A percentile compares a stretch with the other conserved stretches of the same genome.
Conservation (phyloP, 805 yeast genomes). For the Metschnikowia hibisci region DNA sequence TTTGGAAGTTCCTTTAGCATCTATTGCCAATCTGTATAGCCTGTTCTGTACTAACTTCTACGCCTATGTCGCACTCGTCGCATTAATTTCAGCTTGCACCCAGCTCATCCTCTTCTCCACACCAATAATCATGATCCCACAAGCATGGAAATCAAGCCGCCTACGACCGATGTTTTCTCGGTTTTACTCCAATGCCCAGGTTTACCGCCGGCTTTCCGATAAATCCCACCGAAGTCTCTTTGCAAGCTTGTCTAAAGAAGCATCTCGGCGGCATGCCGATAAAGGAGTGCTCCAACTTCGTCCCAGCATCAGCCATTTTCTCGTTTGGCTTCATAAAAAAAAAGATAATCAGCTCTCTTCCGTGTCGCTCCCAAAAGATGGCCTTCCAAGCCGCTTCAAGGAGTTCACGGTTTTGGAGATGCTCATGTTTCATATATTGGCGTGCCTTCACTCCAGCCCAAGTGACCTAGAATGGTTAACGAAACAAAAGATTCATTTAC, state of each 20-base stretch:
- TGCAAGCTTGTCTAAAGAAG: constrained; percentile 16
- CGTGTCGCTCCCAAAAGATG: constrained; percentile 4
- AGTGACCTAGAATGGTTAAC: constrained; percentile 10
- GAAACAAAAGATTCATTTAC: constrained; percentile 8
- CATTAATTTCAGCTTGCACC: not conserved
- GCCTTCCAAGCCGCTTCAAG: constrained; percentile 7
- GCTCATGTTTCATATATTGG: constrained; percentile 14
- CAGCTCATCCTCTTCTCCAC: not conserved
- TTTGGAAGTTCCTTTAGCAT: too few relatives aligned
- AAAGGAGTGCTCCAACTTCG: constrained; percentile 1
- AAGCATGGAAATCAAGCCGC: not conserved
- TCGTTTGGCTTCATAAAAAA: constrained; percentile 17
- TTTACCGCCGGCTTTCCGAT: constrained; percentile 18
- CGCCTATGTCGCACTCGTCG: not conserved
- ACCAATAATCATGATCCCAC: not conserved
- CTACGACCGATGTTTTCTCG: not conserved
- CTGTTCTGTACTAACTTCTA: too few relatives aligned
- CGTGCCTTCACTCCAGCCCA: constrained; percentile 10
- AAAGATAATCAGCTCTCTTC: constrained; percentile 3
- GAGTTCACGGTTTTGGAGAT: constrained; percentile 11
- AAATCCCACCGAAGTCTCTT: constrained; percentile 16
- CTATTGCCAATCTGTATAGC: too few relatives aligned
- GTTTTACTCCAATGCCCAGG: not conserved
- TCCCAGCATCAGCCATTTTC: constrained; percentile 16
- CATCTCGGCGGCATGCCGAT: constrained; percentile 6